Conservation (phyloP, 2,329 filamentous ascomycete genomes). For the Apiospora aurea region DNA sequence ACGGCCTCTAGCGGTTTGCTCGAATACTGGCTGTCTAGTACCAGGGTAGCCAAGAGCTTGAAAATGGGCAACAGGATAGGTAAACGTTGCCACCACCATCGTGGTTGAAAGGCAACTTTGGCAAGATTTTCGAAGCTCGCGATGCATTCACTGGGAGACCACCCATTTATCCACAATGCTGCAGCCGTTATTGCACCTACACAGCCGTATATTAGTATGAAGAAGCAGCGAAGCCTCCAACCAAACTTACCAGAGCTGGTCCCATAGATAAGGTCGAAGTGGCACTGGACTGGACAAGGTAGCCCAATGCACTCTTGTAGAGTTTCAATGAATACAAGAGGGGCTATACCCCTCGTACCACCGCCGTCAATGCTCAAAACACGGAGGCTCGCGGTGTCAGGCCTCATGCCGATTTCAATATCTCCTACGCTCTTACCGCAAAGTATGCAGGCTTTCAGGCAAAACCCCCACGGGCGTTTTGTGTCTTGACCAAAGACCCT, state of each 20-base stretch:
- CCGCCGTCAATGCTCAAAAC: constrained; percentile 47
- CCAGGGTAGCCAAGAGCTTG: neutral
- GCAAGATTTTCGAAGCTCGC: constrained; percentile 17
- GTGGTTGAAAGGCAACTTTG: constrained; percentile 14
- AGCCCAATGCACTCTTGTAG: constrained; percentile 33
- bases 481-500: constrained; percentile 36
- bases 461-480: constrained; percentile 34
- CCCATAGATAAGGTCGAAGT: constrained; percentile 36
- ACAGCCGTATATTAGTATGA: constrained; percentile 14
- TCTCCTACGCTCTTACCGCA: constrained; percentile 33
- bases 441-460: constrained; percentile 38
- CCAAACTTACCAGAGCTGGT: constrained; percentile 36
- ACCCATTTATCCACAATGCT: constrained; percentile 4
- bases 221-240: neutral
- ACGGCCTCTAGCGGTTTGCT: constrained; percentile 1
- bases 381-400: constrained; percentile 42
- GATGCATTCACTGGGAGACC: constrained; percentile 21
- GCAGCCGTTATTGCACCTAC: constrained; percentile 24
- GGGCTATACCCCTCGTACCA: constrained; percentile 36
- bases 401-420: constrained; percentile 38
- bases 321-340: constrained; percentile 33
- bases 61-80: constrained; percentile 29
- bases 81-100: neutral
- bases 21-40: constrained; percentile 14
- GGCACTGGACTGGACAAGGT: constrained; percentile 32